Evolutionary conservation across 1,284 basidiomycete species (phyloP).

Genomic region (Boletellus deceptivus): DNA sequence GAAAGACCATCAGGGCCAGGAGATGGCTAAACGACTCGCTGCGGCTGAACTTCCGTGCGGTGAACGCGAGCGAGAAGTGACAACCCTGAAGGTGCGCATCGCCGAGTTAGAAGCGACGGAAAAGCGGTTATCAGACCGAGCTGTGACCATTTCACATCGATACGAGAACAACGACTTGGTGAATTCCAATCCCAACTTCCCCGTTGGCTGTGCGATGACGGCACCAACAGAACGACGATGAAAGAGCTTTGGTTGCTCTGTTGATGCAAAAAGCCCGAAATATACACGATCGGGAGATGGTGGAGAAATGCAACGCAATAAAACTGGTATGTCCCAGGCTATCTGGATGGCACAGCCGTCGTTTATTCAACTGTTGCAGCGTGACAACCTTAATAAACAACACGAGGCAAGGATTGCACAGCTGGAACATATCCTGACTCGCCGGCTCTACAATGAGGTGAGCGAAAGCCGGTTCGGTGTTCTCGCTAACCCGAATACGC

Average conservation of each 20-base stretch:
- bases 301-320: constrained; percentile 52
- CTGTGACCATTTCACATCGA: constrained; percentile 32
- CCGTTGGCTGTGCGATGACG: constrained; percentile 7
- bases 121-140: constrained; percentile 25
- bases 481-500: constrained; percentile 13
- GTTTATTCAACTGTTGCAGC: constrained; percentile 31
- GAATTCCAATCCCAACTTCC: constrained; percentile 13
- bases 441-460: constrained; percentile 40
- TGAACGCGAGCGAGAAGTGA: constrained; percentile 27
- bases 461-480: constrained; percentile 12
- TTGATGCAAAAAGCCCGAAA: constrained; percentile 42
- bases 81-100: constrained; percentile 25
- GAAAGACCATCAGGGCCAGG: constrained; percentile 19
- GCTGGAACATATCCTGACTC: constrained; percentile 44
- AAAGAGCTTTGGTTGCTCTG: constrained; percentile 45
- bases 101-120: constrained; percentile 31
- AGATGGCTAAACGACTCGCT: constrained; percentile 24
- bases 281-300: constrained; percentile 47
- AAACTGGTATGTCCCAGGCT: constrained; percentile 38
- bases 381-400: constrained; percentile 44
- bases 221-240: constrained; percentile 41
- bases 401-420: constrained; percentile 37
- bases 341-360: constrained; percentile 1
- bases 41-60: constrained; percentile 19
- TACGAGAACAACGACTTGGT: constrained; percentile 46